These are phyloP conservation scores for Fennellomyces sp. DNA, from an alignment of 371 early-diverging fungal species.

Conservation along the genomic window DNA sequence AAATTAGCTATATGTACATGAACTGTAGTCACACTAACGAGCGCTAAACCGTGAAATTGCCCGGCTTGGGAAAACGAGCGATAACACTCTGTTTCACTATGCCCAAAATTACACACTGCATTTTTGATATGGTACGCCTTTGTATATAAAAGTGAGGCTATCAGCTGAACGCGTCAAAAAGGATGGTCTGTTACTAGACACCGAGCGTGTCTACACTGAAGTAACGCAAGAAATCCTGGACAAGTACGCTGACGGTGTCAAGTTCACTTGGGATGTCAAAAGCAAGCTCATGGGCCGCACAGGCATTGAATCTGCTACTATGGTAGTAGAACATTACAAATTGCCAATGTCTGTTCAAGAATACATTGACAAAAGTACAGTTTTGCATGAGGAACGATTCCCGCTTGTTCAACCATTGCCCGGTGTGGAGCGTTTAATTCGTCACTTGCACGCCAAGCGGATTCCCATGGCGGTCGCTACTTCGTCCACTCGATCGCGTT, in stretches of 20 bases:
- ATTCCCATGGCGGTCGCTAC: constrained; percentile 93
- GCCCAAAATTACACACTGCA: constrained; percentile 72
- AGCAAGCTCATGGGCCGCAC: constrained; percentile 81
- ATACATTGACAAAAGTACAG: constrained; percentile 55
- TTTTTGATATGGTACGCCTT: constrained; percentile 85
- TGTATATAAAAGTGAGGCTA: neutral
- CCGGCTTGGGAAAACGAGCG: no score
- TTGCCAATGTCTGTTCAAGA: constrained; percentile 83
- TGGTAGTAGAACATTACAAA: constrained; percentile 66
- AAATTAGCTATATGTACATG: no score
- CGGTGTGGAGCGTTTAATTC: constrained; percentile 76
- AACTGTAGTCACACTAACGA: no score
- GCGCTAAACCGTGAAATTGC: no score
- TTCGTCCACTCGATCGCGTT: constrained; percentile 74
- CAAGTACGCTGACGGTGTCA: constrained; percentile 58
- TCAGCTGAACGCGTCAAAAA: neutral
- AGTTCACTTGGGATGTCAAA: constrained; percentile 82
- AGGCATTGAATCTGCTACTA: constrained; percentile 66
- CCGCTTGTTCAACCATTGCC: constrained; percentile 68
- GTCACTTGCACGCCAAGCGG: constrained; percentile 72
- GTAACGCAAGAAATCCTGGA: constrained; percentile 70
- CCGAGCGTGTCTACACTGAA: constrained; percentile 88
- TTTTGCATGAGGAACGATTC: constrained; percentile 58
- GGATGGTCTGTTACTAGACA: constrained; percentile 64
- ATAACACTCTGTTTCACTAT: constrained; percentile 2